Conservation (phyloP, 1,284 basidiomycete genomes). For the Melampsora americana region DNA sequence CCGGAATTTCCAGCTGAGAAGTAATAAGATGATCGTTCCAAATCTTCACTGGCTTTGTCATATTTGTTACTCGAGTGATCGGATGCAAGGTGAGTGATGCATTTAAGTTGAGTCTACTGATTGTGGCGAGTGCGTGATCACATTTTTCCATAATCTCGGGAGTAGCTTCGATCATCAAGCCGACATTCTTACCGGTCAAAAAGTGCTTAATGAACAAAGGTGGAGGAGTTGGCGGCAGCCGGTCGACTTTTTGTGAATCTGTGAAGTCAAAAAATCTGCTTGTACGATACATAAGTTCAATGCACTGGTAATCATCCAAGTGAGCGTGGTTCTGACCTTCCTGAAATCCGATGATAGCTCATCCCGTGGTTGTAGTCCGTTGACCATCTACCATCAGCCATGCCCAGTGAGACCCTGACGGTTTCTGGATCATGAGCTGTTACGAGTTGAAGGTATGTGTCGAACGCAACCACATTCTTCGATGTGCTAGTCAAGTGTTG, state of each 20-base stretch:
- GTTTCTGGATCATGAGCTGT: background rate
- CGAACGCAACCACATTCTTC: background rate
- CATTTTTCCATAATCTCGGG: background rate
- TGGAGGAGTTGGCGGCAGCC: background rate
- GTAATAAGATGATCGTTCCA: background rate
- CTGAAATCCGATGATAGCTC: conserved; percentile 3
- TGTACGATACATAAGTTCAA: background rate
- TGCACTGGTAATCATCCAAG: background rate
- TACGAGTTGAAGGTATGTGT: background rate
- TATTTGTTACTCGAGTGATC: background rate
- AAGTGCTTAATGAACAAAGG: conserved; percentile 3
- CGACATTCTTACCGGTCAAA: background rate
- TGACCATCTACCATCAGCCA: conserved; percentile 2
- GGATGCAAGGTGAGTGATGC: background rate
- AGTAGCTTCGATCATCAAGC: conserved; percentile 7
- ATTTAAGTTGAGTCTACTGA: background rate
- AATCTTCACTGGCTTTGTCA: background rate
- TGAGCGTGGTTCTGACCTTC: background rate
- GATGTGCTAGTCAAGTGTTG: conserved; percentile 1
- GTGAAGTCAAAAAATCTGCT: conserved; percentile 2
- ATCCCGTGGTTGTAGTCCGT: conserved; percentile 7
- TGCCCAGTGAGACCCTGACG: background rate
- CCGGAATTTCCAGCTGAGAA: background rate
- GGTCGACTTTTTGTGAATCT: background rate
- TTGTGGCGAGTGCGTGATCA: background rate